Percentiles rank a stretch among this genome's conserved stretches.
These are phyloP conservation scores for Blumeria hordei DNA, from an alignment of 2,329 filamentous ascomycete species.

Conservation along the genomic window DNA sequence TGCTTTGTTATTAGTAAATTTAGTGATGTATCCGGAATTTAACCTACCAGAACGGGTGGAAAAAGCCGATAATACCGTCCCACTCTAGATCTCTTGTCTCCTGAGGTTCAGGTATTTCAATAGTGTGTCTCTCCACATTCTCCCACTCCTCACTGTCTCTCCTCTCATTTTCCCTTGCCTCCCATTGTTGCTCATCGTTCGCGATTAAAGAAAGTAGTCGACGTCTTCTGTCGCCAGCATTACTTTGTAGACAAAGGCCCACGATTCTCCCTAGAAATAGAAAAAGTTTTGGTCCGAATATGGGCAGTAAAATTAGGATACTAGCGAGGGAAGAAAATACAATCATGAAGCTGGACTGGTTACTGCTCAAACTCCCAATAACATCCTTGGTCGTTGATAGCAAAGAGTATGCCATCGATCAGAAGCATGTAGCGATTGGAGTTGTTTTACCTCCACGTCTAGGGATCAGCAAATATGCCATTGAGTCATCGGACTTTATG, in stretches of 20 bases:
- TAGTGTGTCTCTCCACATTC: slow-evolving; percentile 1
- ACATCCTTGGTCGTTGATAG: too few relatives aligned
- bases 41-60: slow-evolving; percentile 79
- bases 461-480: too few relatives aligned
- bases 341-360: slow-evolving; percentile 6
- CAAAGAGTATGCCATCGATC: too few relatives aligned
- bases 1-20: slow-evolving; percentile 25
- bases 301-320: slow-evolving; percentile 12
- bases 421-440: too few relatives aligned
- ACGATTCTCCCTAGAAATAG: slow-evolving; percentile 18
- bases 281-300: slow-evolving; percentile 11
- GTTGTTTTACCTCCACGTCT: too few relatives aligned
- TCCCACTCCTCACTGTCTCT: slow-evolving; percentile 3
- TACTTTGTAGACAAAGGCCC: slow-evolving; percentile 37
- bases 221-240: slow-evolving; percentile 35
- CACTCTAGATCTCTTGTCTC: slow-evolving; percentile 1
- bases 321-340: slow-evolving; percentile 13
- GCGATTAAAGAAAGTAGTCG: slow-evolving; percentile 27
- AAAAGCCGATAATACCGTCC: slow-evolving; percentile 44
- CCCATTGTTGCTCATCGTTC: slow-evolving; percentile 18
- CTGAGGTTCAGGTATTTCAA: not conserved
- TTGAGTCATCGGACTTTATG: too few relatives aligned
- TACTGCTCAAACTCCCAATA: not conserved
- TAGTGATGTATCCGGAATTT: not conserved
- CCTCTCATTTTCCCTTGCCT: slow-evolving; percentile 14